Conservation (phyloP, 495 filamentous ascomycete genomes). For the Penicillium lagena region DNA sequence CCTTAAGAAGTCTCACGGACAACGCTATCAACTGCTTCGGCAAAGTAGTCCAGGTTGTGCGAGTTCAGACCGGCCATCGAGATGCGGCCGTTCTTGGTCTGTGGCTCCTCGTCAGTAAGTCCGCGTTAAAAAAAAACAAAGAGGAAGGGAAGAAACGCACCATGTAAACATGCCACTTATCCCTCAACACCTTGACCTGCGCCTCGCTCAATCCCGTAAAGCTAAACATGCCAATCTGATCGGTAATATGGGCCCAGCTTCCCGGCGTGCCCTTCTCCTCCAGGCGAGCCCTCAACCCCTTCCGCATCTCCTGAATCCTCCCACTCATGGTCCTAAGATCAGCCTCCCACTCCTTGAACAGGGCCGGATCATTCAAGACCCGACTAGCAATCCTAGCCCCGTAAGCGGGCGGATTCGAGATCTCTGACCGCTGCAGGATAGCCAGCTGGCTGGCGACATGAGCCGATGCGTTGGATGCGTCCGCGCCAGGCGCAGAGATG, state of each 20-base stretch:
- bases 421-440: conserved; percentile 93
- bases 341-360: conserved; percentile 93
- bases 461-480: conserved; percentile 56
- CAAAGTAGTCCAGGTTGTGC: conserved; percentile 86
- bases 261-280: conserved; percentile 78
- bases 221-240: conserved; percentile 99
- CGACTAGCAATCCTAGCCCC: conserved; percentile 80
- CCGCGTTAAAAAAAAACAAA: not conserved
- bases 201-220: conserved; percentile 85
- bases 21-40: conserved; percentile 78
- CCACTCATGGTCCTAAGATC: conserved; percentile 92
- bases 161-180: conserved; percentile 91
- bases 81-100: conserved; percentile 95
- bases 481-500: conserved; percentile 65
- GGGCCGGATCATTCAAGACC: conserved; percentile 70
- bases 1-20: conserved; percentile 55
- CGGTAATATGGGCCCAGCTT: conserved; percentile 91
- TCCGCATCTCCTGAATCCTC: conserved; percentile 85
- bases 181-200: conserved; percentile 76
- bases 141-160: conserved; percentile 19
- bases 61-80: conserved; percentile 95
- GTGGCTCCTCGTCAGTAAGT: not conserved
- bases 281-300: conserved; percentile 64
- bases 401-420: conserved; percentile 92
- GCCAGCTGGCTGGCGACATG: conserved; percentile 79